Evolutionary conservation across 345 rosid species (phyloP), one percentile per base, ranked within the genome.

Genomic region (Corymbia maculata): DNA sequence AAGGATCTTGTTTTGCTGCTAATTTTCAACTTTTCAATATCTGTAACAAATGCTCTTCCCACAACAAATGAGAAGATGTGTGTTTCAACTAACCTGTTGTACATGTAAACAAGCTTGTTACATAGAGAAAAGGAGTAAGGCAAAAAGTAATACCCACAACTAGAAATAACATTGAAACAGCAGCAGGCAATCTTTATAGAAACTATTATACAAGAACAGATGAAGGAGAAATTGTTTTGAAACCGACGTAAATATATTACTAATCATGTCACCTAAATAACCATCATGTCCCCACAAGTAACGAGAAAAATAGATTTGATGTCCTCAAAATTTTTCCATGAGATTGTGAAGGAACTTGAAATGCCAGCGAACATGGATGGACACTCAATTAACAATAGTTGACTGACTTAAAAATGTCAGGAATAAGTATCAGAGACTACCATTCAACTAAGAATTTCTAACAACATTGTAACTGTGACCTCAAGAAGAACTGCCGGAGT

Each of bases 1-100:
- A 98, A 88, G 88, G 98, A 93, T 93, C 97, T 95, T 88, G 94
- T 92, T 95, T 97, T 97, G 95, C 96, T 95, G 94, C 98, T 91
- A 88, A 98, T 95, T 93, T 98, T 98, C 93, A 98, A 94, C 94
- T 98, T 98, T 90, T 95, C 99, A 87, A 97, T 93, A 92, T 98
- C 99, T 52, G 99, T 95, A 88, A 97, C 99, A 95, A 97, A 98
- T 80, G 99, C 99, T 95, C 99, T 93, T 94, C 99, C 99, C 91
- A 98, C 96, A 89, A 97, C 99, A 92, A 98, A 98, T 79, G 96
- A 97, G 95, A 98, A 98, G 89, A 98, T 94, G 82, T 98, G 99
- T 91, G 99, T 97, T 94, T 98, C 99, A 90, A 97, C 99, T 95
- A 98, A 94, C 98, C 99, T 98, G 99, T 88, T 88, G 90, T 55